A percentile compares a stretch with the other conserved stretches of the same genome.
Evolutionary conservation across 768 basidiomycete genomes (phyloP).

Genomic region (Lepiota brunneoincarnata): DNA sequence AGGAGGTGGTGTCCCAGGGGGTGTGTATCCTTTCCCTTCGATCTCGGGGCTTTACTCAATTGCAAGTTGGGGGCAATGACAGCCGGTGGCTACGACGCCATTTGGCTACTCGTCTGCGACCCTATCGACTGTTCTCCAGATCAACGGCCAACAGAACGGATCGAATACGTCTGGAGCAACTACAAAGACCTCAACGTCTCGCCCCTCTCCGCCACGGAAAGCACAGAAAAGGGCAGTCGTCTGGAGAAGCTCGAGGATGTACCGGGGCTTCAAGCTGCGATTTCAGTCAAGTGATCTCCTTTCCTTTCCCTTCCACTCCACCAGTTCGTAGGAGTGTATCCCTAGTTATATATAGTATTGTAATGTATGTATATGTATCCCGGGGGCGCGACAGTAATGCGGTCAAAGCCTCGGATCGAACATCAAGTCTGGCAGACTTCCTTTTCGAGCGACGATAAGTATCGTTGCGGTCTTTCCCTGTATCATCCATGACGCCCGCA

Average conservation of each 20-base stretch:
- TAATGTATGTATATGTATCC: constrained; percentile 11
- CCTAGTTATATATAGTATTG: constrained; percentile 6
- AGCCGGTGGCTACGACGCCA: constrained; percentile 98
- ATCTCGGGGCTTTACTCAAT: neutral
- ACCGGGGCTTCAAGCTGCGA: constrained; percentile 46
- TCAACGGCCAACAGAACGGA: constrained; percentile 49
- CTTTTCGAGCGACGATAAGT: too few species aligned
- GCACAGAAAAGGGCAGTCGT: constrained; percentile 60
- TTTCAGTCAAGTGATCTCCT: constrained; percentile 14
- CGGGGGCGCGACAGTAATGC: neutral
- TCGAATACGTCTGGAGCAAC: constrained; percentile 67
- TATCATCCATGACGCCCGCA: too few species aligned
- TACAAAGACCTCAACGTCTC: constrained; percentile 66
- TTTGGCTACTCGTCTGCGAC: constrained; percentile 88
- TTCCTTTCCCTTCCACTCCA: neutral
- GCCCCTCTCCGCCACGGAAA: constrained; percentile 71
- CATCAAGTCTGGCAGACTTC: too few species aligned
- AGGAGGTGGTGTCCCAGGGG: constrained; percentile 95
- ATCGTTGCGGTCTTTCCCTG: too few species aligned
- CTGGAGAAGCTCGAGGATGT: constrained; percentile 60
- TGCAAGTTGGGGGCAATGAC: constrained; percentile 7
- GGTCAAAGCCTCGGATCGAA: too few species aligned
- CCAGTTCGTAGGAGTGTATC: neutral
- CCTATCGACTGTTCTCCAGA: constrained; percentile 42
- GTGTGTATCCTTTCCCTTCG: constrained; percentile 41